Evolutionary conservation across 2,329 filamentous ascomycete genomes (phyloP).

Genomic region (Fusarium musae): DNA sequence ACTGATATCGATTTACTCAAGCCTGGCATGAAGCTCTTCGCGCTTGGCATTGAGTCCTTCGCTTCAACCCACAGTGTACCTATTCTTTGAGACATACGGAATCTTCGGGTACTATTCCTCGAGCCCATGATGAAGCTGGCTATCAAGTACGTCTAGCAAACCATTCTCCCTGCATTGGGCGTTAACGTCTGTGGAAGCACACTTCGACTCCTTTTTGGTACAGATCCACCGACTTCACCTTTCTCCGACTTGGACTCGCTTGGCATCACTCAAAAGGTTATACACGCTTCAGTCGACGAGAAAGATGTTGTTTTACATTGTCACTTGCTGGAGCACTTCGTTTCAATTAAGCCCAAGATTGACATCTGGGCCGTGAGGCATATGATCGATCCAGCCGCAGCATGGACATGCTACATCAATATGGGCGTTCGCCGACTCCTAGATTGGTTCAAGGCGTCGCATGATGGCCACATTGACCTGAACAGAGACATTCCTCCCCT

Average conservation of each 20-base stretch:
- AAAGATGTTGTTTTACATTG: conserved; percentile 15
- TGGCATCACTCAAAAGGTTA: background rate
- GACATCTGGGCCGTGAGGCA: conserved; percentile 14
- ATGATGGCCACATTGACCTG: background rate
- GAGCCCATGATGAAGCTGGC: background rate
- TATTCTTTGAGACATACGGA: background rate
- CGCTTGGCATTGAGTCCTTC: background rate
- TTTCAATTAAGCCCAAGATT: conserved; percentile 3
- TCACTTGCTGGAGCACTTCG: conserved; percentile 27
- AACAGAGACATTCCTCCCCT: conserved; percentile 13
- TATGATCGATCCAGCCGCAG: background rate
- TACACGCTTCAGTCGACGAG: conserved; percentile 3
- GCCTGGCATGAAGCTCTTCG: background rate
- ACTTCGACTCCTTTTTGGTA: background rate
- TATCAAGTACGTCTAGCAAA: background rate
- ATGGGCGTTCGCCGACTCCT: conserved; percentile 12
- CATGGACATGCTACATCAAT: conserved; percentile 38
- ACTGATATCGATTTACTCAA: background rate
- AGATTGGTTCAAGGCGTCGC: conserved; percentile 20
- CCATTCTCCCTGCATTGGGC: background rate
- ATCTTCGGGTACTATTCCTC: background rate
- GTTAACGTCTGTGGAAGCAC: background rate
- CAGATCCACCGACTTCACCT: background rate
- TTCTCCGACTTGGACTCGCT: background rate
- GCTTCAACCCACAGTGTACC: background rate